Evolutionary conservation across 495 filamentous ascomycete genomes (phyloP).

Genomic region (Tetracladium marchalianum): DNA sequence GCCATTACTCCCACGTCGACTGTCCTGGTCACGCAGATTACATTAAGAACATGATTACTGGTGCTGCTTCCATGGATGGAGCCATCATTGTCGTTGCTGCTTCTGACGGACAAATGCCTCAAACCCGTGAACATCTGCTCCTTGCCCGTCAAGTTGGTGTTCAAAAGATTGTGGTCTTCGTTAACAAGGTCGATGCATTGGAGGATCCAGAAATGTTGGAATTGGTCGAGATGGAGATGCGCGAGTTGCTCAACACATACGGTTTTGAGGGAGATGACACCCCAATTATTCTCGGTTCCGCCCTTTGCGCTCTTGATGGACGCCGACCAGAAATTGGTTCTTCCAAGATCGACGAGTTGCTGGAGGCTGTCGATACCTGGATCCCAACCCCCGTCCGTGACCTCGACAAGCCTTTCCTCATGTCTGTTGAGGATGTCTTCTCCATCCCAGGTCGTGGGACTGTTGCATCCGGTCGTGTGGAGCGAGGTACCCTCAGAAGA

Average conservation of each 20-base stretch:
- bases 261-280: constrained; percentile 98
- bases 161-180: constrained; percentile 95
- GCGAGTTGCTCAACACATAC: constrained; percentile 83
- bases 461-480: constrained; percentile 91
- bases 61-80: constrained; percentile 99
- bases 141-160: constrained; percentile 97
- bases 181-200: constrained; percentile 96
- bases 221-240: constrained; percentile 99
- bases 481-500: constrained; percentile 87
- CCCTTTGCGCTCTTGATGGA: constrained; percentile 87
- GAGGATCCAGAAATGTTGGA: constrained; percentile 99
- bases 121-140: constrained; percentile 96
- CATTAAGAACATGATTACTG: constrained; percentile 99
- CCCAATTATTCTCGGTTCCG: constrained; percentile 91
- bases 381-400: constrained; percentile 89
- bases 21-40: constrained; percentile 99
- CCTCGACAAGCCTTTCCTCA: constrained; percentile 94
- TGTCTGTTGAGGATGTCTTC: constrained; percentile 98
- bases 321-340: constrained; percentile 79
- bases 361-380: constrained; percentile 87
- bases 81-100: constrained; percentile 98
- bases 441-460: constrained; percentile 96
- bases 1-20: constrained; percentile 99
- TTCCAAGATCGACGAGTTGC: constrained; percentile 75
- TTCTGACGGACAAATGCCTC: constrained; percentile 98